Conservation (phyloP, 768 basidiomycete genomes). For the Amanita brunnescens region DNA sequence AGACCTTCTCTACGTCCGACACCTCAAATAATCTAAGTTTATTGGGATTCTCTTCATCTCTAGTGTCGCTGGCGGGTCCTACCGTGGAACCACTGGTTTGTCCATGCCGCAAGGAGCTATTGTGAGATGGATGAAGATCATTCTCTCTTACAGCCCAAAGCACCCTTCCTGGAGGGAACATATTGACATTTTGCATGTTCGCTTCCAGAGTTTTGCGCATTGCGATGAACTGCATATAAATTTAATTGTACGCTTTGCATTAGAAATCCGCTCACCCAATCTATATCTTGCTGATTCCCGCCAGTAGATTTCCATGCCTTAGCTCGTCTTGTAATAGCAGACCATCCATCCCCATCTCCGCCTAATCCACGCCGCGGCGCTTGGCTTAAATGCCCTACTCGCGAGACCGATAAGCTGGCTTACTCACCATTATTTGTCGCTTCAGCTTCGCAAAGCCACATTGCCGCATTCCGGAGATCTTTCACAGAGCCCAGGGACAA, state of each 20-base stretch:
- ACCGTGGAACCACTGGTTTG: not conserved
- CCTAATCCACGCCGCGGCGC: slow-evolving; percentile 27
- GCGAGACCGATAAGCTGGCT: not conserved
- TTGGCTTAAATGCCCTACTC: not conserved
- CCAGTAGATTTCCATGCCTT: slow-evolving; percentile 48
- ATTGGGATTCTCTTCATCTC: slow-evolving; percentile 23
- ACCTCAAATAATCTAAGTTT: slow-evolving; percentile 73
- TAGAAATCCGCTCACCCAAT: slow-evolving; percentile 34
- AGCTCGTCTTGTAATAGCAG: slow-evolving; percentile 38
- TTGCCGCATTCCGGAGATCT: slow-evolving; percentile 64
- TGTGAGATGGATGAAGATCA: slow-evolving; percentile 54
- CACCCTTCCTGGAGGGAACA: slow-evolving; percentile 72
- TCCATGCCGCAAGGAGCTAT: slow-evolving; percentile 12
- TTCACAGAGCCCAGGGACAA: slow-evolving; percentile 71
- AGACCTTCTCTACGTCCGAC: slow-evolving; percentile 65
- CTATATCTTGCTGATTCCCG: slow-evolving; percentile 43
- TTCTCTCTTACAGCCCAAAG: slow-evolving; percentile 73
- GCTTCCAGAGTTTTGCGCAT: slow-evolving; percentile 80
- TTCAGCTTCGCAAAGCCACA: slow-evolving; percentile 76
- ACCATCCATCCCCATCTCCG: slow-evolving; percentile 48
- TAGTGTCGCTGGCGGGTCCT: not conserved
- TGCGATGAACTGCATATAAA: slow-evolving; percentile 51
- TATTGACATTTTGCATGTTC: slow-evolving; percentile 65
- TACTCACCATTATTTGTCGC: slow-evolving; percentile 2
- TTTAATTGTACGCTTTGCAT: not conserved